Evolutionary conservation across 2,329 filamentous ascomycete species (phyloP).

Genomic region (Aurifilum marmelostoma): DNA sequence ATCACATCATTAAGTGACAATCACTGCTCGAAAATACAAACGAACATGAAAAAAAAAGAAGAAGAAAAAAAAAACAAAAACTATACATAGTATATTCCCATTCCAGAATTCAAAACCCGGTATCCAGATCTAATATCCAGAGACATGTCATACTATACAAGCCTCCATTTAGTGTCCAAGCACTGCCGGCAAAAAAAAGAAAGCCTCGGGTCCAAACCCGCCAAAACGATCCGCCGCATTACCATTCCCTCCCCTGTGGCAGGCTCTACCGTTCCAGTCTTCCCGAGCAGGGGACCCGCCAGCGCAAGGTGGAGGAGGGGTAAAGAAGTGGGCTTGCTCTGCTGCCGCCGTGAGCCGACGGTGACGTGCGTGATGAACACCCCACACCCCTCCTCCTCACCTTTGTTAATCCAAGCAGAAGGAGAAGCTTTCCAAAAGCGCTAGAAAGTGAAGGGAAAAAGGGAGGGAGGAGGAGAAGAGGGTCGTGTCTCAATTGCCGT

Average conservation of each 20-base stretch:
- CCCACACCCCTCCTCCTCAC: conserved; percentile 1
- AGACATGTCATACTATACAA: not conserved
- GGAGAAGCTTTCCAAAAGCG: not conserved
- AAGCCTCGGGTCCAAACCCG: not conserved
- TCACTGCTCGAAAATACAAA: too few relatives aligned
- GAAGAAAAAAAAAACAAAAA: too few relatives aligned
- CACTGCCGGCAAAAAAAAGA: not conserved
- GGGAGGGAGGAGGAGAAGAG: not conserved
- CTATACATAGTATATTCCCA: not conserved
- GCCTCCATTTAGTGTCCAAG: not conserved
- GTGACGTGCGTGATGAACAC: conserved; percentile 14
- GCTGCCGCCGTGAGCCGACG: not conserved
- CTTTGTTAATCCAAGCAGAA: not conserved
- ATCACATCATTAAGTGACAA: too few relatives aligned
- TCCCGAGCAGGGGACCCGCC: conserved; percentile 21
- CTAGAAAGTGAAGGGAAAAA: too few relatives aligned
- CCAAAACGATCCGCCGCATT: conserved; percentile 26
- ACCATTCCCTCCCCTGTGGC: conserved; percentile 11
- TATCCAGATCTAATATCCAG: not conserved
- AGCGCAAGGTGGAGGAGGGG: conserved; percentile 10
- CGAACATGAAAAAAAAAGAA: too few relatives aligned
- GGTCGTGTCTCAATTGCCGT: not conserved
- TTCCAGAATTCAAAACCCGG: not conserved
- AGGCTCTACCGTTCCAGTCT: conserved; percentile 5
- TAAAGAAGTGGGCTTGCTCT: conserved; percentile 4